Evolutionary conservation across 192 early-diverging fungal species (phyloP).

Genomic region (Linnemannia hyalina): DNA sequence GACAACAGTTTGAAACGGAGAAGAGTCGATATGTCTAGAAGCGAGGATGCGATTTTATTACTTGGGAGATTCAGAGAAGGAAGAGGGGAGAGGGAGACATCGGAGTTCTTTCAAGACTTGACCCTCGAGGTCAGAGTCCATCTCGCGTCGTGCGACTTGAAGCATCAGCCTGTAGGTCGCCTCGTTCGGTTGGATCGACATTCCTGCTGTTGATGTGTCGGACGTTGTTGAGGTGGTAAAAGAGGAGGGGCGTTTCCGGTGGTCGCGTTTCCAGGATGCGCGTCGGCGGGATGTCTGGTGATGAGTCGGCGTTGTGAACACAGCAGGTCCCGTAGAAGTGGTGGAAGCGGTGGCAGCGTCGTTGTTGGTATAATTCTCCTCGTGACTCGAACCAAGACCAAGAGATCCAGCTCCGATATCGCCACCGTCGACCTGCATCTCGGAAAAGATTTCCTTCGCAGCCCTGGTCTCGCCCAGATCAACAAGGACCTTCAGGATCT

Average conservation of each 20-base stretch:
- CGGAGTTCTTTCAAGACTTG: constrained; percentile 4
- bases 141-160: constrained; percentile 11
- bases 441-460: constrained; percentile 24
- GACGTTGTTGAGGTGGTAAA: background rate
- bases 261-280: background rate
- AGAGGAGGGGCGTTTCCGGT: background rate
- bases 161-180: constrained; percentile 27
- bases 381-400: too few species aligned
- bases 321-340: background rate
- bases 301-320: constrained; percentile 12
- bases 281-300: constrained; percentile 18
- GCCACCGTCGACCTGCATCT: background rate
- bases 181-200: constrained; percentile 24
- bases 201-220: background rate
- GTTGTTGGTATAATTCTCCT: background rate
- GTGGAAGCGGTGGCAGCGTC: background rate
- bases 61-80: background rate
- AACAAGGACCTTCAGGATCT: constrained; percentile 36
- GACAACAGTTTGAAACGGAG: background rate
- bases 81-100: background rate
- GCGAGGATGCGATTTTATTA: too few species aligned
- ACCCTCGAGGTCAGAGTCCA: constrained; percentile 16
- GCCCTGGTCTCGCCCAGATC: constrained; percentile 28
- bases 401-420: background rate
- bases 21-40: too few species aligned